Conservation (phyloP, 805 yeast species). For the Sugiyamaella chiloensis region DNA sequence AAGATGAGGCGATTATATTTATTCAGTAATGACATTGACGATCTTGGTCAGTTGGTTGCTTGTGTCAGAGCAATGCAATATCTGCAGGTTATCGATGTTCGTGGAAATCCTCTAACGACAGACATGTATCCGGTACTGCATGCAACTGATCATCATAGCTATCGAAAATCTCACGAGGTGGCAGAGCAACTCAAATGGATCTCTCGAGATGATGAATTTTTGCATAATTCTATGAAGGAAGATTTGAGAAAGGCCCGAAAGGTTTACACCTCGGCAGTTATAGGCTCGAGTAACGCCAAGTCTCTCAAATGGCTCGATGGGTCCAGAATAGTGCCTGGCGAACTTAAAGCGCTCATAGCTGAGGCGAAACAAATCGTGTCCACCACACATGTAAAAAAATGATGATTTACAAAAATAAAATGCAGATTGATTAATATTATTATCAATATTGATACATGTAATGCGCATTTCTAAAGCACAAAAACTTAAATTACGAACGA, state of each 20-base stretch:
- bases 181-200: conserved; percentile 13
- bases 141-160: conserved; percentile 3
- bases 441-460: no score
- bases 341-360: not conserved
- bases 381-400: no score
- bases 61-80: conserved; percentile 20
- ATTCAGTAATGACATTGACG: conserved; percentile 26
- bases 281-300: not conserved
- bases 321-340: not conserved
- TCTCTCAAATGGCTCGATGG: conserved; percentile 19
- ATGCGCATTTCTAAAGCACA: no score
- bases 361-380: not conserved
- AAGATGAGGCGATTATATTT: conserved; percentile 29
- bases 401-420: no score
- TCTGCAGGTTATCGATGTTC: conserved; percentile 28
- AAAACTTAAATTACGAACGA: no score
- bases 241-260: not conserved
- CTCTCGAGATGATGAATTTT: conserved; percentile 10
- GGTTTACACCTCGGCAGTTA: conserved; percentile 6
- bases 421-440: no score
- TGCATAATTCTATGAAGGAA: not conserved
- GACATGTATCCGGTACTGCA: conserved; percentile 22
- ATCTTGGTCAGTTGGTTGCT: conserved; percentile 21
- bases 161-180: conserved; percentile 5
- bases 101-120: conserved; percentile 31